Evolutionary conservation across 768 basidiomycete species (phyloP), one percentile per base, ranked within the genome.

Genomic region (Scleroderma citrinum): DNA sequence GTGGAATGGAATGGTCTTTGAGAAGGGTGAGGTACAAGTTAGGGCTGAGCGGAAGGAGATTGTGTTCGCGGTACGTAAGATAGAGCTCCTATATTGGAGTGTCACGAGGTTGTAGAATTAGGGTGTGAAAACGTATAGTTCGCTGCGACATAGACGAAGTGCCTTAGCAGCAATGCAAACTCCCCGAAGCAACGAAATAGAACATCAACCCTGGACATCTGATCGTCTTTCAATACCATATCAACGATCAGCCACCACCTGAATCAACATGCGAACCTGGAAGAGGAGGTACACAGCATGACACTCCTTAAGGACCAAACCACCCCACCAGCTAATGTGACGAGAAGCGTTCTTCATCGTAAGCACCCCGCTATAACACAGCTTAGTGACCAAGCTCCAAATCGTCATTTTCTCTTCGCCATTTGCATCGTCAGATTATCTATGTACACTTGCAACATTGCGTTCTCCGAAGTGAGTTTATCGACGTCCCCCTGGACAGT

Each of bases 341-440:
- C n/a, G n/a, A n/a, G 26, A 29, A 29, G 26, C 26, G 26, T 8
- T 8, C n/a, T n/a, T n/a, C n/a, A n/a, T n/a, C n/a, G n/a, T n/a
- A n/a, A n/a, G n/a, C n/a, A n/a, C n/a, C n/a, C n/a, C n/a, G n/a
- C n/a, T n/a, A n/a, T n/a, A n/a, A n/a, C n/a, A n/a, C n/a, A n/a
- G n/a, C n/a, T n/a, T n/a, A n/a, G 26, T 29, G 26, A 8, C 26
- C 26, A 35, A 12, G 12, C 5, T 13, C 6, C 34, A 35, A 6
- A 35, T 7, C 19, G 5, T 76, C 66, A 87, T 64, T 85, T 78
- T 52, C 87, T 73, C 62, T 82, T 87, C 26, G 87, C 85, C 82
- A 91, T 87, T 65, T 92, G 90, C 59, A 87, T 75, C 0, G 90
- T 92, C 58, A 92, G 63, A 57, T 92, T 92, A 62, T 92, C 88